Evolutionary conservation across 140 eudicot species (phyloP).

Genomic region (Senecio squalidus): DNA sequence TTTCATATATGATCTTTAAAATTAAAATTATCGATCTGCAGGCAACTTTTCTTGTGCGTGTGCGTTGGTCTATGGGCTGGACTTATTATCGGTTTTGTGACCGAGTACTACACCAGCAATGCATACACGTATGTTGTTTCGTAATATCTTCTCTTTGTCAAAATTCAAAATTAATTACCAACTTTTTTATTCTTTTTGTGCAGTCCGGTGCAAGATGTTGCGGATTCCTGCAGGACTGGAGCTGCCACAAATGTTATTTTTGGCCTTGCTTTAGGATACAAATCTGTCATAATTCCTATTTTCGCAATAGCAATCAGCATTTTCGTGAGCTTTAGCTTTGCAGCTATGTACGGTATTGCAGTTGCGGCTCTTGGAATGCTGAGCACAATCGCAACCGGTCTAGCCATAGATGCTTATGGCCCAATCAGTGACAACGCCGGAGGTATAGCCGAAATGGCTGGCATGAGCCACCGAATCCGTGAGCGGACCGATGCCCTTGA

Average conservation of each 20-base stretch:
- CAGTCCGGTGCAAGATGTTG: constrained; percentile 94
- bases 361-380: constrained; percentile 90
- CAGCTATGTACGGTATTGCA: constrained; percentile 90
- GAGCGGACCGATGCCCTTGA: constrained; percentile 91
- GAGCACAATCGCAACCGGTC: constrained; percentile 87
- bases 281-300: constrained; percentile 84
- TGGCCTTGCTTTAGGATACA: constrained; percentile 91
- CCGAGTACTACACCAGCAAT: constrained; percentile 93
- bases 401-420: constrained; percentile 90
- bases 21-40: constrained; percentile 17
- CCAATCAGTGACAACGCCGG: constrained; percentile 94
- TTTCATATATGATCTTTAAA: not conserved
- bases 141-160: not conserved
- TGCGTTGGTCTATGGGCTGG: constrained; percentile 93
- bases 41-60: constrained; percentile 80
- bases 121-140: constrained; percentile 64
- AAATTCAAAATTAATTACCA: not conserved
- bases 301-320: constrained; percentile 78
- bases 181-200: not conserved
- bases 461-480: constrained; percentile 88
- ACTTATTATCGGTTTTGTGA: constrained; percentile 81
- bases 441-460: constrained; percentile 96
- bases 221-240: constrained; percentile 93
- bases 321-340: constrained; percentile 72
- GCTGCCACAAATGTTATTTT: constrained; percentile 91